Evolutionary conservation across 139 green algal species (phyloP), one percentile per base, ranked within the genome.

Genomic region (Monoraphidium neglectum): DNA sequence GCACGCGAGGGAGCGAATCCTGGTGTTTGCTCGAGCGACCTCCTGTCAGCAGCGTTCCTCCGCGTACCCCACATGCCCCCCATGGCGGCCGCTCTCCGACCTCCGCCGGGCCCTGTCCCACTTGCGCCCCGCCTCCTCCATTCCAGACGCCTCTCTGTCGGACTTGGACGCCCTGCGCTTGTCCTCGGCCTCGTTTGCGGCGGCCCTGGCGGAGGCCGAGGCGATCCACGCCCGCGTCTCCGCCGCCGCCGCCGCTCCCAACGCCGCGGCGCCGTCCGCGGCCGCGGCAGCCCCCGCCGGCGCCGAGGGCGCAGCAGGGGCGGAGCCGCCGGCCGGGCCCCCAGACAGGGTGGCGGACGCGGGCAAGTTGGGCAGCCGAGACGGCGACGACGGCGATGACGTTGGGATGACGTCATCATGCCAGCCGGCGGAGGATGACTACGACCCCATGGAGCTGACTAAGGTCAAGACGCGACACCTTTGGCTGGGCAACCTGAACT

Each of bases 401-500:
- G 53, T 18, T 51, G 43, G 26, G 26, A 28, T 47, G 36, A 8
- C 56, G 13, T 15, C 60, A 54, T 12, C 60, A 57, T n/a, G n/a
- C n/a, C n/a, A n/a, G n/a, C n/a, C n/a, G n/a, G 61, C 73, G n/a
- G 62, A 35, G 24, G 21, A 5, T 8, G 57, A 26, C 0, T 74
- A 74, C 36, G 51, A 73, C 53, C 64, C 64, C 24, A 49, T 64
- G 5, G 74, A 73, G 51, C 37, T 71, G 6, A 71, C 72, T 16
- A 78, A 56, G 43, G 62, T 68, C 6, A 33, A 62, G 37, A 21
- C 79, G 1, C 79, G 87, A 1, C 87, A 94, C 82, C 82, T 94
- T 32, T 94, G 90, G 90, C 80, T 94, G 23, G 90, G 90, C 70
- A 94, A 94, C 77, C 81, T 94, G 49, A 77, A 86, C 67, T 83